Conservation (phyloP, 768 basidiomycete species). For the Pleurotus tuber-regium region DNA sequence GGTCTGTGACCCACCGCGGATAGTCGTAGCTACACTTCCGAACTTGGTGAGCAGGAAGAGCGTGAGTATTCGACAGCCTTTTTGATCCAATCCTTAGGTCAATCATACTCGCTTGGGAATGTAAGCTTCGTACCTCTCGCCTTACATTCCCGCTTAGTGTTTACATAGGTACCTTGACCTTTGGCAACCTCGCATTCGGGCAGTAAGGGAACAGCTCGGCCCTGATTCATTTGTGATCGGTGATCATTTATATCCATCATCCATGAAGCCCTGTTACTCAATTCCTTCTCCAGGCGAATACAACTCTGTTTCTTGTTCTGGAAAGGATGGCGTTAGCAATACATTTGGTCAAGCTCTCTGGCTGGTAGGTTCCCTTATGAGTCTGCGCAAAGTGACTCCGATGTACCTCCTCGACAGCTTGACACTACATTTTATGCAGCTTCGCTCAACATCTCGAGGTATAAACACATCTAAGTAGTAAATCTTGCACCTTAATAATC, state of each 20-base stretch:
- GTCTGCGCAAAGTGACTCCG: neutral
- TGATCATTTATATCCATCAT: conserved; percentile 14
- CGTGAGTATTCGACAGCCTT: neutral
- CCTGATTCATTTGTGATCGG: conserved; percentile 48
- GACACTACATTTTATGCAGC: conserved; percentile 47
- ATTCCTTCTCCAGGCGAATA: conserved; percentile 40
- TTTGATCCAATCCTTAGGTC: conserved; percentile 30
- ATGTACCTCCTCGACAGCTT: conserved; percentile 28
- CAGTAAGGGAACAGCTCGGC: conserved; percentile 45
- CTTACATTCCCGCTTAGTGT: neutral
- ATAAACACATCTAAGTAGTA: neutral
- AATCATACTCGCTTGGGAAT: conserved; percentile 50
- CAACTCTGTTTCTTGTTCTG: conserved; percentile 54
- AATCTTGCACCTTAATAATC: neutral
- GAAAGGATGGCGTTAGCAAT: conserved; percentile 46
- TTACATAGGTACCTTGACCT: conserved; percentile 47
- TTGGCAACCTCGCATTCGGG: conserved; percentile 51
- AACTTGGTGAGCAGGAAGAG: conserved; percentile 35
- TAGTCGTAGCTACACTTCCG: conserved; percentile 44
- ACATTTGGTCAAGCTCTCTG: conserved; percentile 56
- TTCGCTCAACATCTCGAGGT: conserved; percentile 49
- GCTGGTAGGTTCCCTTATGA: conserved; percentile 29
- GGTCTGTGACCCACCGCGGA: conserved; percentile 42
- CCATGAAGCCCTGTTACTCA: neutral
- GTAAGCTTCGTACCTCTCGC: conserved; percentile 24